A percentile compares a stretch with the other conserved stretches of the same genome.
phyloP scores from a whole-genome alignment of 257 asterid species.

The Verbena officinalis region DNA sequence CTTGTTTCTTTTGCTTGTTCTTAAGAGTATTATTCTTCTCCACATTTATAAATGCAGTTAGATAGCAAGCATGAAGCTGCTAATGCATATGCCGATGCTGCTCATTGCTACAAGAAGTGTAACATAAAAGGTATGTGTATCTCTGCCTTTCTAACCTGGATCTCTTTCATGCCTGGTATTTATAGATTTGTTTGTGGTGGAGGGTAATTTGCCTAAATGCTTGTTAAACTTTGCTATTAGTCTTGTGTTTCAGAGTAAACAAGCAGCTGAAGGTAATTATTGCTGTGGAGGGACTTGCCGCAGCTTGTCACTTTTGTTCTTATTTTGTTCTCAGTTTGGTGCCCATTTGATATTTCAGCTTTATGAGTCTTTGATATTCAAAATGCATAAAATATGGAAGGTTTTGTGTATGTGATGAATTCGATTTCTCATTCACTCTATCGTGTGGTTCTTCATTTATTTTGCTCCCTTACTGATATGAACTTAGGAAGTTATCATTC shows the following conservation, averaged over 20 bases:
- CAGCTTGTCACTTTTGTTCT: slow-evolving; percentile 3
- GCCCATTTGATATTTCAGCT: background rate
- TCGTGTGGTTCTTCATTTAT: background rate
- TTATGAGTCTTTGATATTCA: slow-evolving; percentile 7
- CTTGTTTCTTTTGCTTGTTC: background rate
- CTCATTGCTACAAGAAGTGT: slow-evolving; percentile 84
- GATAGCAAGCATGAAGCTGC: slow-evolving; percentile 99
- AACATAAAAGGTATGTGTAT: slow-evolving; percentile 57
- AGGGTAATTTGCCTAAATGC: slow-evolving; percentile 9
- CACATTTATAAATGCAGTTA: slow-evolving; percentile 49
- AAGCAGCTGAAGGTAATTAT: slow-evolving; percentile 1
- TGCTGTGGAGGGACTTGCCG: background rate
- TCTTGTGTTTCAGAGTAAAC: background rate
- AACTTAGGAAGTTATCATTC: background rate
- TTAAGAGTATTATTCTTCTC: slow-evolving; percentile 8
- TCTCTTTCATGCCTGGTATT: background rate
- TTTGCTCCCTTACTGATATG: slow-evolving; percentile 4
- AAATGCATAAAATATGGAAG: slow-evolving; percentile 1
- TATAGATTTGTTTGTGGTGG: background rate
- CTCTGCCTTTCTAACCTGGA: background rate
- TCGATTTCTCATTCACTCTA: background rate
- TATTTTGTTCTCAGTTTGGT: background rate
- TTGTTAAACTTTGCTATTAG: background rate
- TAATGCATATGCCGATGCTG: slow-evolving; percentile 90
- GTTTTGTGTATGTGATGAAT: background rate